A percentile compares a stretch with the other conserved stretches of the same genome.
phyloP scores from a whole-genome alignment of 2,329 filamentous ascomycete species.

The Blastomyces gilchristii region DNA sequence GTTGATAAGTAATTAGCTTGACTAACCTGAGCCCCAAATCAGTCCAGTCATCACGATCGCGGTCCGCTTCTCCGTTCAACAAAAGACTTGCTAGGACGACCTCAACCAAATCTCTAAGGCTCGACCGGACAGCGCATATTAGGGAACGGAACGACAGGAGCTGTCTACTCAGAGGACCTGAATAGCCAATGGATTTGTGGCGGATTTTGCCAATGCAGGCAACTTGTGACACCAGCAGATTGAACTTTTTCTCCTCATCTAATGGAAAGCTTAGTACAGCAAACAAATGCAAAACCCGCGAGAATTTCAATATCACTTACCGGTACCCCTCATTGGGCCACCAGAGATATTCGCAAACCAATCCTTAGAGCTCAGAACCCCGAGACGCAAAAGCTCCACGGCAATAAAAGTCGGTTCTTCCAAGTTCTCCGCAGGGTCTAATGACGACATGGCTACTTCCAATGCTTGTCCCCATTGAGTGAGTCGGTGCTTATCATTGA shows the following conservation, averaged over 20 bases:
- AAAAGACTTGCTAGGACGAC: conserved; percentile 71
- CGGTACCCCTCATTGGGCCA: conserved; percentile 48
- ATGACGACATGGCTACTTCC: conserved; percentile 53
- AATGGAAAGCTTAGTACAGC: conserved; percentile 25
- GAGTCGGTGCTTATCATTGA: conserved; percentile 65
- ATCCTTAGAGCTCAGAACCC: conserved; percentile 62
- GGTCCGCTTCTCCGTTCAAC: conserved; percentile 65
- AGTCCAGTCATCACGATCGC: conserved; percentile 56
- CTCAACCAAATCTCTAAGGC: conserved; percentile 74
- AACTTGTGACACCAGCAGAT: conserved; percentile 75
- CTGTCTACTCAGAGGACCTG: conserved; percentile 83
- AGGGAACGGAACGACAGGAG: conserved; percentile 79
- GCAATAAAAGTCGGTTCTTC: conserved; percentile 74
- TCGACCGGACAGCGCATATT: conserved; percentile 65
- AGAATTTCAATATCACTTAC: conserved; percentile 21
- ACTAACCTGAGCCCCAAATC: conserved; percentile 63
- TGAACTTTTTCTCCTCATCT: conserved; percentile 66
- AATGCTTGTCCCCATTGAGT: conserved; percentile 78
- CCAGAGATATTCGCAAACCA: conserved; percentile 50
- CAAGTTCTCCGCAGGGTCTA: conserved; percentile 49
- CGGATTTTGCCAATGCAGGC: conserved; percentile 72
- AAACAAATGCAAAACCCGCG: neutral
- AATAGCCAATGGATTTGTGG: conserved; percentile 82
- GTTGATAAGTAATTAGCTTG: neutral
- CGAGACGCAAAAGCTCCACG: conserved; percentile 72